Base-by-base conservation (phyloP, 352 stramenopile species). In the Pythium dissotocum region DNA sequence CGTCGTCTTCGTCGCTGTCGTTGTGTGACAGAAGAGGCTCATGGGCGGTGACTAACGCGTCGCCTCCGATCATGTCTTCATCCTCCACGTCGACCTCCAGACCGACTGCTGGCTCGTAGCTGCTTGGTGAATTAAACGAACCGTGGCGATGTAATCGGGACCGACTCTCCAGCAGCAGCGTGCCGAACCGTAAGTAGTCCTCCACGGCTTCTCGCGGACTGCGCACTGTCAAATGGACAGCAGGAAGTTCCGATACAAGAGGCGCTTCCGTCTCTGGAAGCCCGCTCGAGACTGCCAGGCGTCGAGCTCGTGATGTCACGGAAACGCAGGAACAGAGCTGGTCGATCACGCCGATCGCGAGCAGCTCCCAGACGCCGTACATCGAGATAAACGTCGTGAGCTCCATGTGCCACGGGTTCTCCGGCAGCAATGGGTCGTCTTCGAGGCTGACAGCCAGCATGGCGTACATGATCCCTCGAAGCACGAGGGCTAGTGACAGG, bases 301-400 rank as follows among this genome's bases (percentile, higher is more conserved):
- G 16, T 35, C 48, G 42, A 2, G 56, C 35, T 9, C 57, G 55
- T 6, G 63, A 70, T 16, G 18, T 36, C 7, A 64, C 44, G 2
- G 63, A 55, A 2, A 70, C 63, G 12, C 55, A 54, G 6, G 28
- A 28, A 30, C 63, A 65, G 8, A 70, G 63, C n/a, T 18, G 28
- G 48, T 70, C 38, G 44, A 73, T 61, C 2, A 67, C 24, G 2
- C 32, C 42, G 30, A 65, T 6, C 6, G 42, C 18, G 30, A 69
- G 4, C 1, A 73, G 18, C 18, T 73, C 67, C 67, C 67, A 73
- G 21, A 61, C 26, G 3, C 53, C 60, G 38, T 73, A 73, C 36
- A 61, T 48, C 1, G 44, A 26, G 4, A 73, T 30, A 24, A 69
- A 73, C 13, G 30, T 42, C n/a, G 44, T 56, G 1, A 57, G 10